Evolutionary conservation across 2,329 filamentous ascomycete genomes (phyloP).

Genomic region (Cryphonectria naterciae): DNA sequence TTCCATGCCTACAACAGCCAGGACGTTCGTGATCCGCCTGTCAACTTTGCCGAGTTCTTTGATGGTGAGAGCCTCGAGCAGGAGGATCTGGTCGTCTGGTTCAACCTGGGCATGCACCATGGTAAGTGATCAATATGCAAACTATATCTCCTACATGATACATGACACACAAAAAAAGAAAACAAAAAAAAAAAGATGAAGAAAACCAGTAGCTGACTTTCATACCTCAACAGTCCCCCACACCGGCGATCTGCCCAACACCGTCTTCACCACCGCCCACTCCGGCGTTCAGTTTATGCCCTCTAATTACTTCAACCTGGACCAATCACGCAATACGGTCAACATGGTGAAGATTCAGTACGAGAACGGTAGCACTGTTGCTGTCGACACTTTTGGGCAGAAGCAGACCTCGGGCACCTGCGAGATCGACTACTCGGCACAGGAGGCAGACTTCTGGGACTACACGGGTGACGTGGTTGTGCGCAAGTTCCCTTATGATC

Average conservation of each 20-base stretch:
- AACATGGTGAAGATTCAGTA: slow-evolving; percentile 47
- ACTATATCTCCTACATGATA: neutral
- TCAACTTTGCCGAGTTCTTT: slow-evolving; percentile 56
- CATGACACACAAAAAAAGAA: neutral
- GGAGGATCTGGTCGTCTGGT: slow-evolving; percentile 55
- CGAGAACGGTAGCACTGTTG: slow-evolving; percentile 35
- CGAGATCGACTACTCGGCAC: slow-evolving; percentile 35
- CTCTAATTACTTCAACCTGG: slow-evolving; percentile 47
- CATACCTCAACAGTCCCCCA: slow-evolving; percentile 35
- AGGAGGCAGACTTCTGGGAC: slow-evolving; percentile 34
- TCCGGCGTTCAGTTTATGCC: slow-evolving; percentile 49
- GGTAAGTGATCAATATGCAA: slow-evolving; percentile 5
- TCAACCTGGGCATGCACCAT: slow-evolving; percentile 61
- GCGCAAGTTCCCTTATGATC: slow-evolving; percentile 44
- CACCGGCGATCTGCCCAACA: slow-evolving; percentile 46
- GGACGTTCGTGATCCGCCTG: slow-evolving; percentile 49
- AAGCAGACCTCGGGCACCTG: slow-evolving; percentile 33
- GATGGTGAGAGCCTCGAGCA: slow-evolving; percentile 47
- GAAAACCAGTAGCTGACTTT: neutral
- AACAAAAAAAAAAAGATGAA: neutral
- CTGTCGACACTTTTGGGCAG: slow-evolving; percentile 41
- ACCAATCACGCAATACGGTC: slow-evolving; percentile 45
- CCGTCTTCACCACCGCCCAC: slow-evolving; percentile 55
- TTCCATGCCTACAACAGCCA: slow-evolving; percentile 52
- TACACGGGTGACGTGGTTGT: slow-evolving; percentile 43